phyloP scores from a whole-genome alignment of 148 eudicot species.

The Chenopodium berlandieri region DNA sequence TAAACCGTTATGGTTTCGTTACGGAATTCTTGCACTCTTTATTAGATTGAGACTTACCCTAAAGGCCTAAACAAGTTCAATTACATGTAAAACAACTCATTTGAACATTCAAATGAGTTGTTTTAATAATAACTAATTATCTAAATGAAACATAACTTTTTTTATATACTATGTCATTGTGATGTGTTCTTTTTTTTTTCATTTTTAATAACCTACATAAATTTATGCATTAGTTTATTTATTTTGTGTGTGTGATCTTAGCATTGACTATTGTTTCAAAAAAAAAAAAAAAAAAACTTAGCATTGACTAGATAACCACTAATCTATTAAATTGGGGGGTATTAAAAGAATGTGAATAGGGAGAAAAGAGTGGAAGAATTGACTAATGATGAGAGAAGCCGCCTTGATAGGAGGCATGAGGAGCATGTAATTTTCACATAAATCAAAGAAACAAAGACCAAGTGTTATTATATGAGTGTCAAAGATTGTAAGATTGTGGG shows the following conservation, averaged over 20 bases:
- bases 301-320: background rate
- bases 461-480: background rate
- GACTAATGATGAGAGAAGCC: conserved; percentile 6
- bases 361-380: background rate
- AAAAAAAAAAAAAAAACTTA: no score
- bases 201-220: no score
- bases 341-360: conserved; percentile 7
- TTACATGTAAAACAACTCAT: no score
- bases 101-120: no score
- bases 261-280: background rate
- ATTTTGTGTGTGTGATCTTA: no score
- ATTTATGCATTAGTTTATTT: no score
- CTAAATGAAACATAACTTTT: no score
- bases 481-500: background rate
- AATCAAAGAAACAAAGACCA: conserved; percentile 11
- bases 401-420: conserved; percentile 7
- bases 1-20: background rate
- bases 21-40: background rate
- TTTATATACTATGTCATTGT: no score
- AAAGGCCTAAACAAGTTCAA: no score
- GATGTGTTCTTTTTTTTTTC: no score
- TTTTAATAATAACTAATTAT: no score
- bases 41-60: no score
- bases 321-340: background rate
- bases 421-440: background rate